Base-by-base conservation (phyloP, 495 filamentous ascomycete species). In the Oidiodendron maius region DNA sequence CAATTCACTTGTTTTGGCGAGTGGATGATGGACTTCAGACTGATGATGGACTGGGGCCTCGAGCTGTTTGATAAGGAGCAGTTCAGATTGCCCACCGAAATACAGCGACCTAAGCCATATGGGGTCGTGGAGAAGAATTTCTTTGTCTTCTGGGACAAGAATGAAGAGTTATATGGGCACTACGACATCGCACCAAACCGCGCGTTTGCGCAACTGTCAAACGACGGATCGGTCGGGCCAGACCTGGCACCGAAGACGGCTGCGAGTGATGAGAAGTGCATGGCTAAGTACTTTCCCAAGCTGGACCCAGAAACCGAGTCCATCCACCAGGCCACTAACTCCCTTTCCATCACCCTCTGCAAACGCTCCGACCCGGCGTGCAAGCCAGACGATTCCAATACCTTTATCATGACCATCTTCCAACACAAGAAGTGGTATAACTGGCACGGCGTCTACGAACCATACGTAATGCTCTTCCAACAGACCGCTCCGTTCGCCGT, bases 291-390 rank as follows among this genome's bases (percentile, higher is more conserved):
- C 49, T 55, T 76, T 17, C 74, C 72, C 1, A 40, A 50, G 30
- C 26, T 43, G 16, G 18, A 64, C 1, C 44, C 52, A 3, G 13
- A 44, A 1, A 15, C 23, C 6, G 41, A 62, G 3, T 67, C 64
- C 0, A 68, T 78, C 45, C 76, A 78, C 53, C 75, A 80, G 60
- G 71, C 74, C 16, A 76, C 74, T 20, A 80, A 80, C 59, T 74
- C 74, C 18, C 66, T 80, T 0, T 58, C 65, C 2, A 54, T 80
- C 24, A 78, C 75, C 12, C 56, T 76, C 16, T 80, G 76, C 57
- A 55, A 62, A 12, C 70, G 71, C 2, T 50, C 63, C n/a, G 74
- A 77, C 36, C 58, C 57, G 8, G 16, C 8, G 0, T 80, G 76
- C 61, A 16, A 51, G 11, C 58, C 64, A 0, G 59, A 51, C 42